Evolutionary conservation across 148 eudicot genomes (phyloP).

Genomic region (Chenopodium album): DNA sequence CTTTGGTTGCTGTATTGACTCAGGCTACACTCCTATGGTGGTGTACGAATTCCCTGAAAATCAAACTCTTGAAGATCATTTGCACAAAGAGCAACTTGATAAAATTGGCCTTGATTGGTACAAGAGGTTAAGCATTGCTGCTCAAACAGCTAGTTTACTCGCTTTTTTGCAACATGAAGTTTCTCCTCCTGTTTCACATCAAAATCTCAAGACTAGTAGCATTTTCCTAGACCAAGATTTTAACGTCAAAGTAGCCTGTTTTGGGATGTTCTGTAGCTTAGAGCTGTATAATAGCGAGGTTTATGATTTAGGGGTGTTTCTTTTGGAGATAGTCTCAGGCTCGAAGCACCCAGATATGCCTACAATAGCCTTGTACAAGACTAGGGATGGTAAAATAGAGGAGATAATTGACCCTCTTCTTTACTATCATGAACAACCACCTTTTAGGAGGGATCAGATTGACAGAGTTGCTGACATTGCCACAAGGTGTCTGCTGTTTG

Average conservation of each 20-base stretch:
- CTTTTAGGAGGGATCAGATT: conserved; percentile 56
- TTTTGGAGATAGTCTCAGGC: conserved; percentile 71
- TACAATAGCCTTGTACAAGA: conserved; percentile 53
- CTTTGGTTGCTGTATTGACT: conserved; percentile 72
- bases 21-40: conserved; percentile 52
- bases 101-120: conserved; percentile 60
- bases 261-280: conserved; percentile 34
- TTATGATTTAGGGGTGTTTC: conserved; percentile 62
- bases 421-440: conserved; percentile 73
- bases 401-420: conserved; percentile 74
- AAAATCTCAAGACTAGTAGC: conserved; percentile 51
- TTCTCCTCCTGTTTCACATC: conserved; percentile 67
- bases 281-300: conserved; percentile 51
- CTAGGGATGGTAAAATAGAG: conserved; percentile 66
- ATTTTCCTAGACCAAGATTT: conserved; percentile 55
- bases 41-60: conserved; percentile 69
- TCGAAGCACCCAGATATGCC: conserved; percentile 32
- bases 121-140: conserved; percentile 56
- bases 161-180: conserved; percentile 65
- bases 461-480: conserved; percentile 70
- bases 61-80: conserved; percentile 53
- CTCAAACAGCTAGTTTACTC: conserved; percentile 62
- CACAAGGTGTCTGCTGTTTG: conserved; percentile 72
- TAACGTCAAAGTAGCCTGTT: conserved; percentile 53
- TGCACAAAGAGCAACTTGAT: conserved; percentile 29